Base-by-base conservation (phyloP, 768 basidiomycete genomes). In the Paxillus rubicundulus region DNA sequence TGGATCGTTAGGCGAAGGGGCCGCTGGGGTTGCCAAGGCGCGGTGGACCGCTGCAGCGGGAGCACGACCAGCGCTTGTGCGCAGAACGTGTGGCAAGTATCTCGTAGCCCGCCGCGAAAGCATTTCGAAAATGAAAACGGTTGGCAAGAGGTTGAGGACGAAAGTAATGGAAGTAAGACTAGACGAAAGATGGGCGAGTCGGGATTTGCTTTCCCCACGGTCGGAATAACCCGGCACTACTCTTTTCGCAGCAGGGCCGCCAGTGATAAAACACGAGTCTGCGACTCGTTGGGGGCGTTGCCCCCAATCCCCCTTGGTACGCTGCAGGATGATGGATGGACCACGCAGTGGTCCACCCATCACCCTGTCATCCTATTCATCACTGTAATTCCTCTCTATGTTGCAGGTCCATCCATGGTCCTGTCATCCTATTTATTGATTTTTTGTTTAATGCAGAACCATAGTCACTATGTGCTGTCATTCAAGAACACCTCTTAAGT, bases 1-100 rank as follows among this genome's bases (percentile, higher is more conserved):
- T 8, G 80, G 78, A 68, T 92, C 90, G 60, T 90, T 89, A 18
- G 87, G 73, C 2, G 89, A 90, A 2, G 88, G 89, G 20, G 81
- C 67, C 1, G 77, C 68, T 17, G 79, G 70, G 32, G 75, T 82
- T 21, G 84, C 83, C 50, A 82, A 57, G 2, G 67, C 52, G 28
- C 75, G 75, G 39, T 55, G 64, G 17, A 56, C 57, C 38, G 54
- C 44, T 28, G 56, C 48, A 40, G 61, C 56, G 34, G 55, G 57
- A 7, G 47, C 52, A 40, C 61, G 56, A 53, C 55, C 27, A n/a
- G 51, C 47, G 32, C 62, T 49, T 43, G 59, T 45, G 45, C 71
- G 61, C 41, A 70, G 51, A 37, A 55, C 57, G 32, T 56, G 50
- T 18, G 72, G 72, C 49, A 75, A 64, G 27, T 72, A 69, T 48